A percentile compares a stretch with the other conserved stretches of the same genome.
phyloP scores from a whole-genome alignment of 1,284 basidiomycete genomes.

The Fomes fomentarius region DNA sequence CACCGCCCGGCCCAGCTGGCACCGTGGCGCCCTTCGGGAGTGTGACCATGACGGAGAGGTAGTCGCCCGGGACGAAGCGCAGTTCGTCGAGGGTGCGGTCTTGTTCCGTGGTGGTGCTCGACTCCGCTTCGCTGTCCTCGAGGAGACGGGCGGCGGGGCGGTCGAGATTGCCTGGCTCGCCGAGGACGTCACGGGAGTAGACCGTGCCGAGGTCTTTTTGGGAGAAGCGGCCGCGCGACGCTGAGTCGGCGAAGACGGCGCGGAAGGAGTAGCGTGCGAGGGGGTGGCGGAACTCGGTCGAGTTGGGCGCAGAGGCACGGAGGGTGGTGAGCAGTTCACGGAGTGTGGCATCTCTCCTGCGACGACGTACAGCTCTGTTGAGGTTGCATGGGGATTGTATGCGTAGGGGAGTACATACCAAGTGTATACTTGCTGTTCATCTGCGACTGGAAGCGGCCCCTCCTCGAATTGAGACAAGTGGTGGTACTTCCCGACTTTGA shows the following conservation, averaged over 20 bases:
- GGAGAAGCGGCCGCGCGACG: constrained; percentile 66
- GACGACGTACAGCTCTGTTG: not conserved
- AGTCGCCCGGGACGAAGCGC: constrained; percentile 78
- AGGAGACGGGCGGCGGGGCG: constrained; percentile 59
- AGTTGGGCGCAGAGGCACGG: constrained; percentile 63
- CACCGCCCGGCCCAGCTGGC: constrained; percentile 42
- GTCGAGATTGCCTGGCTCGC: constrained; percentile 67
- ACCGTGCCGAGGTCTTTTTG: constrained; percentile 79
- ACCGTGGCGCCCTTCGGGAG: constrained; percentile 67
- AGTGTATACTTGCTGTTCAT: constrained; percentile 78
- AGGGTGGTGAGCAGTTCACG: constrained; percentile 76
- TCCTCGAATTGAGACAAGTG: constrained; percentile 73
- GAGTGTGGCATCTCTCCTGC: constrained; percentile 79
- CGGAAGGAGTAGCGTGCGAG: constrained; percentile 78
- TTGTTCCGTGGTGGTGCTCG: constrained; percentile 38
- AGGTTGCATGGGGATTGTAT: not conserved
- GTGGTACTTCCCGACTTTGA: constrained; percentile 79
- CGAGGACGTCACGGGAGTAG: constrained; percentile 79
- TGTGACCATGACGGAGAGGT: constrained; percentile 67
- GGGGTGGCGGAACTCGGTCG: constrained; percentile 74
- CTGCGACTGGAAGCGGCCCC: constrained; percentile 68
- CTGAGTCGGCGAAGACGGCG: constrained; percentile 73
- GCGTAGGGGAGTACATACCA: constrained; percentile 51
- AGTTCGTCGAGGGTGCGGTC: constrained; percentile 76
- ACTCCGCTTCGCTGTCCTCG: constrained; percentile 49